Evolutionary conservation across 805 yeast species (phyloP).

Genomic region (Candida montana): DNA sequence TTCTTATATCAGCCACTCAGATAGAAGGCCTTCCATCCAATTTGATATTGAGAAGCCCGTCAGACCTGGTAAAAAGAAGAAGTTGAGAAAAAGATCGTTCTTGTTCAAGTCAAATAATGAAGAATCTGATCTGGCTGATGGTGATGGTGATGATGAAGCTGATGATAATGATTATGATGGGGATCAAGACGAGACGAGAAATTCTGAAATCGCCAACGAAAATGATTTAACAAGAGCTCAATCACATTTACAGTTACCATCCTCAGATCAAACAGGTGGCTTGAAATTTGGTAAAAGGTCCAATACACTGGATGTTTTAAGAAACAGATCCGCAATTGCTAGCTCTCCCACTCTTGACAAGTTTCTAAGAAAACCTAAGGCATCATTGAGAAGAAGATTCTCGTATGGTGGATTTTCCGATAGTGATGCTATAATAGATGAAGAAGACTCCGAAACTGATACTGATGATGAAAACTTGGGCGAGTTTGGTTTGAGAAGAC

Average conservation of each 20-base stretch:
- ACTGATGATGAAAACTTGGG: conserved; percentile 29
- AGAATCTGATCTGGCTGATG: neutral
- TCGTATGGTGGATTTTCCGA: conserved; percentile 23
- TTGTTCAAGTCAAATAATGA: neutral
- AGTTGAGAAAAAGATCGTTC: conserved; percentile 17
- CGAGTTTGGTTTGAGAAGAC: conserved; percentile 27
- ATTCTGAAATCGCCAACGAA: conserved; percentile 2
- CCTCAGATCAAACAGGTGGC: conserved; percentile 32
- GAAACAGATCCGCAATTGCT: conserved; percentile 20
- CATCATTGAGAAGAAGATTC: conserved; percentile 24
- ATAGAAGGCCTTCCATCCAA: conserved; percentile 22
- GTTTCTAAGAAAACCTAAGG: conserved; percentile 29
- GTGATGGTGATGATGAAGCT: conserved; percentile 4
- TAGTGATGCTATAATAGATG: conserved; percentile 6
- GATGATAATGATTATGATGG: conserved; percentile 7
- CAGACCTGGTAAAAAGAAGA: conserved; percentile 11
- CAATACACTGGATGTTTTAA: conserved; percentile 40
- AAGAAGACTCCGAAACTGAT: conserved; percentile 10
- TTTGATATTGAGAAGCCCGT: conserved; percentile 22
- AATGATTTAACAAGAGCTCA: conserved; percentile 22
- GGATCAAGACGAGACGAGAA: conserved; percentile 4
- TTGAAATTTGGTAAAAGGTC: conserved; percentile 38
- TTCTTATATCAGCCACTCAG: neutral
- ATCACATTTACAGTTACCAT: conserved; percentile 32
- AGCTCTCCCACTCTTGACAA: conserved; percentile 48